These are phyloP conservation scores for Thalassiosira ordinaria DNA, from an alignment of 352 stramenopile genomes.

Conservation along the genomic window DNA sequence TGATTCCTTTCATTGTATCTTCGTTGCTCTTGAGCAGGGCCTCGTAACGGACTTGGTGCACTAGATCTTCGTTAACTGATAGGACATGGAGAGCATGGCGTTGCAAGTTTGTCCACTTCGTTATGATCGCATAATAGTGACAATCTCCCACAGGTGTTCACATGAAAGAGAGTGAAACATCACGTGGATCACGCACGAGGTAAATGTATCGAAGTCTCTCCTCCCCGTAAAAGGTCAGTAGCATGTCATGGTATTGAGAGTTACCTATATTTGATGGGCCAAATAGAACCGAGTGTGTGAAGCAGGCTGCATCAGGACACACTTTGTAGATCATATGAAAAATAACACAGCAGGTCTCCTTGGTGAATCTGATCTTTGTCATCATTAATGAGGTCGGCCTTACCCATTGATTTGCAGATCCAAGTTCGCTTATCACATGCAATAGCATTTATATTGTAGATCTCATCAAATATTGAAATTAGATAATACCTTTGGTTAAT, in stretches of 20 bases:
- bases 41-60: constrained; percentile 50
- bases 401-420: constrained; percentile 65
- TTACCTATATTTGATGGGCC: too few species aligned
- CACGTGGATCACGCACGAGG: constrained; percentile 52
- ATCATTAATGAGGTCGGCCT: too few species aligned
- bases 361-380: too few species aligned
- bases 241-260: constrained; percentile 36
- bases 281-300: too few species aligned
- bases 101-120: constrained; percentile 57
- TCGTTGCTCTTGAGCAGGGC: constrained; percentile 37
- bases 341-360: too few species aligned
- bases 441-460: constrained; percentile 27
- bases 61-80: constrained; percentile 27
- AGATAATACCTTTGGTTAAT: neutral
- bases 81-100: constrained; percentile 28
- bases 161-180: constrained; percentile 56
- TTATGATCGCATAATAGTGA: constrained; percentile 45
- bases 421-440: constrained; percentile 22
- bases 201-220: constrained; percentile 59
- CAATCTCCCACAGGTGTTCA: constrained; percentile 61
- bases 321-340: too few species aligned
- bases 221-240: constrained; percentile 55
- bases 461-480: constrained; percentile 39
- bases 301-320: too few species aligned
- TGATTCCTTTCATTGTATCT: constrained; percentile 1